Evolutionary conservation across 2,329 filamentous ascomycete species (phyloP).

Genomic region (Rhynchosporium agropyri): DNA sequence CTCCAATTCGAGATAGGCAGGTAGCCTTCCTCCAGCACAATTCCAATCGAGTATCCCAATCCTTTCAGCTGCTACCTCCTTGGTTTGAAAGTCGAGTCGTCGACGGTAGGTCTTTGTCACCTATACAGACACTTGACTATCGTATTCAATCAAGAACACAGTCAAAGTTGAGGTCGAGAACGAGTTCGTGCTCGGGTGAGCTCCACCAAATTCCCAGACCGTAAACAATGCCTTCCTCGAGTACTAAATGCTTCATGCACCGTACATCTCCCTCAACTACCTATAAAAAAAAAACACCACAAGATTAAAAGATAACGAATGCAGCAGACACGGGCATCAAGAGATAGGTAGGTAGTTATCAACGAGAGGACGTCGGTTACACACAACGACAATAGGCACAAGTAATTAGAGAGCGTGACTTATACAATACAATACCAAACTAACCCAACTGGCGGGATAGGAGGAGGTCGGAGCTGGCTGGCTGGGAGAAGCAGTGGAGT

Average conservation of each 20-base stretch:
- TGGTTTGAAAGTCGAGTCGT: conserved; percentile 6
- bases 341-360: neutral
- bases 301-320: neutral
- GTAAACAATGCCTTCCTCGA: neutral
- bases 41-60: neutral
- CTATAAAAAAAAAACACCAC: neutral
- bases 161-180: neutral
- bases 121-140: neutral
- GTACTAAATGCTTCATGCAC: neutral
- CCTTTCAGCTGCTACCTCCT: neutral
- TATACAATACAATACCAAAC: neutral
- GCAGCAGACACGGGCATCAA: neutral
- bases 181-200: neutral
- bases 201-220: conserved; percentile 11
- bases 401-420: neutral
- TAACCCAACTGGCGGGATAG: neutral
- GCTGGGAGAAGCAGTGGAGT: neutral
- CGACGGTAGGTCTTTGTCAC: neutral
- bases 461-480: conserved; percentile 3
- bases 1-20: neutral
- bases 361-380: conserved; percentile 5
- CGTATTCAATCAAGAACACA: neutral
- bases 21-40: neutral
- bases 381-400: neutral
- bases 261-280: neutral